Conservation (phyloP, 495 filamentous ascomycete genomes). For the Oidiodendron maius region DNA sequence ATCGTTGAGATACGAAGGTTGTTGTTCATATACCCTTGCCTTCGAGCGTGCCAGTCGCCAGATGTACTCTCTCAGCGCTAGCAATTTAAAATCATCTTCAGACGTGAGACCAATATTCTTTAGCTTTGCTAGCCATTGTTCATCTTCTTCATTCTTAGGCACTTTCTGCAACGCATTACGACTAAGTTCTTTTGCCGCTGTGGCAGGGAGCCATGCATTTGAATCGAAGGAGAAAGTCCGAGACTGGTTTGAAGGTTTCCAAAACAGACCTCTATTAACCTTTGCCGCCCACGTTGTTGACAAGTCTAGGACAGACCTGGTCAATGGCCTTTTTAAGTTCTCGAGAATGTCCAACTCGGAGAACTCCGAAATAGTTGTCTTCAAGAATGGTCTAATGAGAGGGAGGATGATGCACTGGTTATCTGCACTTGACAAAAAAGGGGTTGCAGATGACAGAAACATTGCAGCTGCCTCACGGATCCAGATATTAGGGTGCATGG, state of each 20-base stretch:
- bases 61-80: constrained; percentile 84
- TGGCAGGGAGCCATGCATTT: constrained; percentile 36
- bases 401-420: constrained; percentile 76
- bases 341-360: constrained; percentile 73
- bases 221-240: constrained; percentile 60
- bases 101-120: constrained; percentile 73
- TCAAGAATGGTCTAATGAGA: constrained; percentile 77
- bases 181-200: constrained; percentile 36
- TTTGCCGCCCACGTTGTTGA: constrained; percentile 83
- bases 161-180: constrained; percentile 41
- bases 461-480: constrained; percentile 83
- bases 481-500: constrained; percentile 93
- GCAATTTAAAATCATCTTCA: constrained; percentile 87
- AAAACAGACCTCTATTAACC: constrained; percentile 73
- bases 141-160: constrained; percentile 86
- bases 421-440: constrained; percentile 76
- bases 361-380: constrained; percentile 54
- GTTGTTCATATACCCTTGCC: constrained; percentile 41
- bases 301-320: constrained; percentile 74
- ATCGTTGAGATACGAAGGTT: constrained; percentile 48
- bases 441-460: constrained; percentile 71
- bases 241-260: constrained; percentile 66
- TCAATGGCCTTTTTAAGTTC: constrained; percentile 76
- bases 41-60: constrained; percentile 67
- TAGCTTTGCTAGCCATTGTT: constrained; percentile 83